Evolutionary conservation across 495 filamentous ascomycete genomes (phyloP), one percentile per base, ranked within the genome.

Genomic region (Astrocystis sublimbata): DNA sequence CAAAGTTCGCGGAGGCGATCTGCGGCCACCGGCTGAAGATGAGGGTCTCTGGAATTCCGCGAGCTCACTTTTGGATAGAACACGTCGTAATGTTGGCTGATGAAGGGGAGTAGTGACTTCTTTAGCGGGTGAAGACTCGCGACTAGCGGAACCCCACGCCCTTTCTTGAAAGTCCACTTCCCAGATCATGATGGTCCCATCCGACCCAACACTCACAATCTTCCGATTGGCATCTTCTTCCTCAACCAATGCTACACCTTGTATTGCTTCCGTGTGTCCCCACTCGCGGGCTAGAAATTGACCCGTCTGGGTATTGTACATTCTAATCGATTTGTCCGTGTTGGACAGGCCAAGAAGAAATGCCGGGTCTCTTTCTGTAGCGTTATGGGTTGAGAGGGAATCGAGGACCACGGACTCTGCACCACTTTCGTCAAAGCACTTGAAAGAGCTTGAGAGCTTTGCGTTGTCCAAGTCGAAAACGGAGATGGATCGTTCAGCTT

Each of bases 261-360:
- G 94, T 42, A 98, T 88, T 42, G 92, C 89, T 69, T 96, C 92
- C 0, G 91, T 96, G 69, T 98, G 94, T 13, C 94, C 96, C 82
- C 92, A 96, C 73, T 96, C 94, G 38, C 90, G 87, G 26, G 90
- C 88, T 54, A 97, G 76, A 63, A 98, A 86, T 24, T 78, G 71
- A 13, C 93, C 93, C 41, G 83, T 82, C 46, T 89, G 86, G 15
- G 86, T 77, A 63, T 96, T 90, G 71, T 98, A 98, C 3, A 98
- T 76, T 21, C 94, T 81, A 59, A 98, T 87, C 6, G 94, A 97
- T 69, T 97, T 98, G 72, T 98, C 94, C 4, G 90, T 96, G 64
- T 90, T 91, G 6, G 96, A 97, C 24, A 96, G 81, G 19, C 90
- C 94, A 26, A 92, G 76, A 58, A 98, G 81, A 46, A 93, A 78